Conservation (phyloP, 257 asterid species). For the Jacaranda mimosifolia region DNA sequence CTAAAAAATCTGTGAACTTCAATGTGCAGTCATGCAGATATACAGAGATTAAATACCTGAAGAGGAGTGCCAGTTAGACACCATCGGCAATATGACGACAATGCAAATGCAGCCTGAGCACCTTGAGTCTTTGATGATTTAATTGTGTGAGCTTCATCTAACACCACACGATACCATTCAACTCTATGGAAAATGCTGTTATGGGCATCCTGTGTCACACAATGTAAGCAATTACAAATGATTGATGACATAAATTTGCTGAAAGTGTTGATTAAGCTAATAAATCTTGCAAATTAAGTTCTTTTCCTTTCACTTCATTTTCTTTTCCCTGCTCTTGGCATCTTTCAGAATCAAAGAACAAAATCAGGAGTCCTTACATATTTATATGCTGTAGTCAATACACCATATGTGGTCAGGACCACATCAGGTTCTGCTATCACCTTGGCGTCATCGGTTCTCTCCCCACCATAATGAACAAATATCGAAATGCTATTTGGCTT, state of each 20-base stretch:
- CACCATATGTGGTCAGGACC: slow-evolving; percentile 88
- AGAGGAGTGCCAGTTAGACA: slow-evolving; percentile 95
- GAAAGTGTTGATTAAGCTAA: neutral
- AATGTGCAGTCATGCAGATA: no score
- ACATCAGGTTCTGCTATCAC: slow-evolving; percentile 76
- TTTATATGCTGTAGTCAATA: slow-evolving; percentile 68
- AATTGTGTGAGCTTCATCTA: slow-evolving; percentile 91
- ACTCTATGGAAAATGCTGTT: slow-evolving; percentile 79
- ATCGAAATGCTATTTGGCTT: slow-evolving; percentile 63
- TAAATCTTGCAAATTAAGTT: neutral
- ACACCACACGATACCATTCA: slow-evolving; percentile 86
- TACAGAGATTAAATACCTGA: slow-evolving; percentile 56
- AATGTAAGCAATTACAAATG: neutral
- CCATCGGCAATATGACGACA: slow-evolving; percentile 83
- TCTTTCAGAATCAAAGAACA: slow-evolving; percentile 12
- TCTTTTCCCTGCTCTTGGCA: neutral
- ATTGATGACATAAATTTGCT: neutral
- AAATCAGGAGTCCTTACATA: slow-evolving; percentile 48
- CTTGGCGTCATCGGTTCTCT: slow-evolving; percentile 60
- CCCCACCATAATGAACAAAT: slow-evolving; percentile 81
- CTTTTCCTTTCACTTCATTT: neutral
- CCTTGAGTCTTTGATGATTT: slow-evolving; percentile 71
- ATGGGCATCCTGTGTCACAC: slow-evolving; percentile 49
- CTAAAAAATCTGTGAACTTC: neutral
- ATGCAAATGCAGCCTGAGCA: slow-evolving; percentile 81